Base-by-base conservation (phyloP, 1,284 basidiomycete species). In the Phellopilus nigrolimitatus region DNA sequence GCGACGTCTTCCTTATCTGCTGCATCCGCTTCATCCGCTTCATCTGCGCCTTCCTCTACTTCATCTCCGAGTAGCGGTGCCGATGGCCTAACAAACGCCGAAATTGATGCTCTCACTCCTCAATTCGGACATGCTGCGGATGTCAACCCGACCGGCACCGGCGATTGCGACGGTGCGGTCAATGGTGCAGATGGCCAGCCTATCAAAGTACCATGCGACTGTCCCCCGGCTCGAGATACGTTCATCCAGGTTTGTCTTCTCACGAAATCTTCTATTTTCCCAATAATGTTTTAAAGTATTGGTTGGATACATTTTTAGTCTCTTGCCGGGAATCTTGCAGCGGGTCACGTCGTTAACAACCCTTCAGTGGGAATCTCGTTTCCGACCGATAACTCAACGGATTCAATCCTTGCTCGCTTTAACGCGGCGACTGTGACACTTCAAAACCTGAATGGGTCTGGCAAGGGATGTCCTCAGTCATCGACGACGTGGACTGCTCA, bases 171-270 rank as follows among this genome's bases (percentile, higher is more conserved):
- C 41, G 68, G 68, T 41, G 62, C 63, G 7, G 60, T 65, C 8
- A 59, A 61, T 27, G 60, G 59, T 13, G 59, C 62, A 1, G 39
- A 65, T 40, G 66, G 68, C 21, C 50, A 65, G 47, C 67, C 67
- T 22, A 62, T 70, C 63, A 64, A 65, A 58, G 61, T 73, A 21
- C 71, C 71, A 0, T 73, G 71, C 60, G 37, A 55, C 30, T 73
- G 71, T 61, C 71, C 71, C 25, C 71, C 71, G 0, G 27, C 57
- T 31, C 66, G 66, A 44, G 59, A 57, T 39, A 52, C 53, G 12
- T 72, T 66, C 63, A 64, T 69, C 58, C 49, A 59, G 36, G 66
- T 63, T 41, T 33, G 51, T 60, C 9, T 50, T 27, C n/a, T 33
- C 21, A 27, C 34, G 28, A 12, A 22, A 6, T 15, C n/a, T 28